Percentiles rank a stretch among this genome's conserved stretches.
phyloP scores from a whole-genome alignment of 2,329 filamentous ascomycete species.

The Eutypella sp. region DNA sequence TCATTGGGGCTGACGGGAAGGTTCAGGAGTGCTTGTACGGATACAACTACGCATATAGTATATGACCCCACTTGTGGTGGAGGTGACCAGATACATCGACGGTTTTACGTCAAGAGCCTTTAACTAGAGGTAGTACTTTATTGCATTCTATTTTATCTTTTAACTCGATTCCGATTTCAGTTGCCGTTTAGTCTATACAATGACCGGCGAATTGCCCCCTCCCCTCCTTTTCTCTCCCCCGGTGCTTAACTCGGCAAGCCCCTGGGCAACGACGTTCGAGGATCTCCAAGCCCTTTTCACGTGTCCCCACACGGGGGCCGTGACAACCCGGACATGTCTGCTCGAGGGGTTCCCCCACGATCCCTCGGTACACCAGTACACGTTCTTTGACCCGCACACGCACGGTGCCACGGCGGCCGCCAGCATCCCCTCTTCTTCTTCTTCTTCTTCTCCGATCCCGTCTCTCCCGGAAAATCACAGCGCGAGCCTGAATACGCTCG shows the following conservation, averaged over 20 bases:
- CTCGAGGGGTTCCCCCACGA: constrained; percentile 61
- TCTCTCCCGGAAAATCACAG: constrained; percentile 20
- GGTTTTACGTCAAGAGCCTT: no score
- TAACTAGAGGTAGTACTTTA: no score
- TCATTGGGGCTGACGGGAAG: no score
- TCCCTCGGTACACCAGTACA: constrained; percentile 54
- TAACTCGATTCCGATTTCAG: no score
- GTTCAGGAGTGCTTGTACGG: no score
- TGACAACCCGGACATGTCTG: constrained; percentile 69
- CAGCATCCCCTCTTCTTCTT: no score
- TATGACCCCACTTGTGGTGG: no score
- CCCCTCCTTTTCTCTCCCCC: constrained; percentile 55
- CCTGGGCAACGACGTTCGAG: constrained; percentile 64
- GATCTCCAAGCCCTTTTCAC: constrained; percentile 59
- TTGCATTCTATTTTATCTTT: no score
- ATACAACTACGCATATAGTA: no score
- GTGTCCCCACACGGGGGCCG: constrained; percentile 61
- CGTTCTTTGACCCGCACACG: constrained; percentile 53
- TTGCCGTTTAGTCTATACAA: neutral
- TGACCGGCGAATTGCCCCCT: constrained; percentile 31
- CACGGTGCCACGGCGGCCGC: no score
- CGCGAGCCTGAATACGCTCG: constrained; percentile 63
- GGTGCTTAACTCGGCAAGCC: constrained; percentile 69
- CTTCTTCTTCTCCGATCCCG: no score
- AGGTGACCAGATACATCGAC: no score